Conservation (phyloP, 2,329 filamentous ascomycete genomes). For the Fusarium coicis region DNA sequence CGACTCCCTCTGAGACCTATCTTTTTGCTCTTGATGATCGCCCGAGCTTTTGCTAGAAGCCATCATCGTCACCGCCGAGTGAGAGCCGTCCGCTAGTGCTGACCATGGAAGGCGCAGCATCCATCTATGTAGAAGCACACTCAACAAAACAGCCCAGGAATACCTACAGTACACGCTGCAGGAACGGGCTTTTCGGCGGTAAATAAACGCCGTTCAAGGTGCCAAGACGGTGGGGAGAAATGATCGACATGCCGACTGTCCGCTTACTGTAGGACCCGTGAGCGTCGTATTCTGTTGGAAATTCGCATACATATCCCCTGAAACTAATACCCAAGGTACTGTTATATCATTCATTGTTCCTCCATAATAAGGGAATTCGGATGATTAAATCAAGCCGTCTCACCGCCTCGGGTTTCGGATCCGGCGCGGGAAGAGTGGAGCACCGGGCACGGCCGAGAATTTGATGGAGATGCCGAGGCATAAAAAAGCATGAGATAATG, state of each 20-base stretch:
- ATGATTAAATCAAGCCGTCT: not conserved
- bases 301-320: not conserved
- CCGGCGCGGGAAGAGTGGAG: not conserved
- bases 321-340: not conserved
- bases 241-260: not conserved
- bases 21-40: not conserved
- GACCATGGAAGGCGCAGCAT: not conserved
- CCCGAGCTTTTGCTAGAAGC: not conserved
- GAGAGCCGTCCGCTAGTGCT: not conserved
- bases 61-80: not conserved
- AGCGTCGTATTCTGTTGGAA: not conserved
- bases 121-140: not conserved
- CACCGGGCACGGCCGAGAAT: not conserved
- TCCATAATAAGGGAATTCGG: slow-evolving; percentile 1
- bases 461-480: not conserved
- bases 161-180: not conserved
- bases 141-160: not conserved
- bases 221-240: not conserved
- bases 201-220: not conserved
- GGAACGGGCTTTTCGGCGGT: slow-evolving; percentile 1
- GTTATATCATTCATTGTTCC: not conserved
- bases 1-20: not conserved
- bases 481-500: not conserved
- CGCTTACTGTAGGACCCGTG: not conserved
- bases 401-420: slow-evolving; percentile 4